These are phyloP conservation scores for Cenchrus fungigraminus DNA, from an alignment of 176 grass and related monocot genomes.

Conservation along the genomic window DNA sequence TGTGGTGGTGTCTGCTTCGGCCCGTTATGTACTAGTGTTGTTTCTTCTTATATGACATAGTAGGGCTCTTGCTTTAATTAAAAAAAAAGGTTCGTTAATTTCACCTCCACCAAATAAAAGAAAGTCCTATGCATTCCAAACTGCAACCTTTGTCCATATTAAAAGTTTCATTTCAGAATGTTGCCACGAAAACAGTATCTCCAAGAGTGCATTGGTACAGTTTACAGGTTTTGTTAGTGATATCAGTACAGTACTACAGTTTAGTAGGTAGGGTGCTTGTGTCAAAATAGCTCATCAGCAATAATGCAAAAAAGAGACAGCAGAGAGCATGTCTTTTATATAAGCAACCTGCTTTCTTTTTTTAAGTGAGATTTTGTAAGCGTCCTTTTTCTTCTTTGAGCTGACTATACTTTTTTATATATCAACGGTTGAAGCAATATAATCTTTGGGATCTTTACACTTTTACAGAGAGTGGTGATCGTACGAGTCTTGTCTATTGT, in stretches of 20 bases:
- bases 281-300: constrained; percentile 19
- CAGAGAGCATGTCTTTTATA: neutral
- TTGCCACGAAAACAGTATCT: neutral
- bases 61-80: too few species aligned
- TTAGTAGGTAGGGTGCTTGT: constrained; percentile 15
- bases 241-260: constrained; percentile 20
- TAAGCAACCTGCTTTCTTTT: neutral
- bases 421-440: neutral
- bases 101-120: neutral
- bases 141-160: neutral
- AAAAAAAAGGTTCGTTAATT: neutral
- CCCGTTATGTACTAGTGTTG: too few species aligned
- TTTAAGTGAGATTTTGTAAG: neutral
- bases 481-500: neutral
- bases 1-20: too few species aligned
- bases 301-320: neutral
- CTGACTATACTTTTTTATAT: neutral
- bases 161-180: constrained; percentile 21
- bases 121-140: neutral
- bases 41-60: too few species aligned
- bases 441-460: neutral
- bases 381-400: constrained; percentile 1
- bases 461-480: neutral
- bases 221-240: neutral
- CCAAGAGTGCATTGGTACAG: neutral